Percentiles rank a stretch among this genome's conserved stretches.
phyloP scores from a whole-genome alignment of 2,329 filamentous ascomycete genomes.

The Neonectria neomacrospora region DNA sequence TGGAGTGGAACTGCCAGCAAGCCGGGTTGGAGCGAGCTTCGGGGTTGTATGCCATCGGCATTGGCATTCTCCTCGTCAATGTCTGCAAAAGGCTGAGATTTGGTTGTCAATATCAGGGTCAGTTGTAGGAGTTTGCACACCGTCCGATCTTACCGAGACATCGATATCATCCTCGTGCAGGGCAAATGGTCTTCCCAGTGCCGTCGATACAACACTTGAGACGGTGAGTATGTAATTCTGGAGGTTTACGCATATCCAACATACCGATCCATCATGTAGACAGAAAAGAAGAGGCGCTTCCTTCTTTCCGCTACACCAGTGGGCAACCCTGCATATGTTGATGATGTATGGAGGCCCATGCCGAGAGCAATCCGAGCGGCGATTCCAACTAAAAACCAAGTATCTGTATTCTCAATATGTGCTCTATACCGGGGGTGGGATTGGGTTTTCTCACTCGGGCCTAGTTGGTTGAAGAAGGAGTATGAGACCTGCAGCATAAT shows the following conservation, averaged over 20 bases:
- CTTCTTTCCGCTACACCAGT: conserved; percentile 49
- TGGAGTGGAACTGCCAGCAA: conserved; percentile 55
- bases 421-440: neutral
- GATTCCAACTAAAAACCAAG: conserved; percentile 58
- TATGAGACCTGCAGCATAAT: conserved; percentile 60
- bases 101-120: neutral
- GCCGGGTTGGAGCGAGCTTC: conserved; percentile 46
- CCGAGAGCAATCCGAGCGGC: conserved; percentile 57
- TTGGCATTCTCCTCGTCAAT: conserved; percentile 51
- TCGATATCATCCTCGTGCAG: conserved; percentile 59
- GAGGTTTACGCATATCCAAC: neutral
- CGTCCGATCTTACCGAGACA: conserved; percentile 45
- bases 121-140: neutral
- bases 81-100: conserved; percentile 49
- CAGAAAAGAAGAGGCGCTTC: conserved; percentile 58
- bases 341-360: conserved; percentile 54
- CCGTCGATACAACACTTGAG: conserved; percentile 54
- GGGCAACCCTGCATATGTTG: conserved; percentile 49
- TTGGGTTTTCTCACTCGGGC: conserved; percentile 50
- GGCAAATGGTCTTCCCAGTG: conserved; percentile 57
- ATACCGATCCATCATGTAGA: conserved; percentile 62
- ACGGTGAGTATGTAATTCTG: neutral
- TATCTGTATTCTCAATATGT: conserved; percentile 45
- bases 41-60: conserved; percentile 33
- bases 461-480: conserved; percentile 60